Percentiles rank a stretch among this genome's conserved stretches.
Conservation (phyloP, 495 filamentous ascomycete species). For the Neurospora pannonica region DNA sequence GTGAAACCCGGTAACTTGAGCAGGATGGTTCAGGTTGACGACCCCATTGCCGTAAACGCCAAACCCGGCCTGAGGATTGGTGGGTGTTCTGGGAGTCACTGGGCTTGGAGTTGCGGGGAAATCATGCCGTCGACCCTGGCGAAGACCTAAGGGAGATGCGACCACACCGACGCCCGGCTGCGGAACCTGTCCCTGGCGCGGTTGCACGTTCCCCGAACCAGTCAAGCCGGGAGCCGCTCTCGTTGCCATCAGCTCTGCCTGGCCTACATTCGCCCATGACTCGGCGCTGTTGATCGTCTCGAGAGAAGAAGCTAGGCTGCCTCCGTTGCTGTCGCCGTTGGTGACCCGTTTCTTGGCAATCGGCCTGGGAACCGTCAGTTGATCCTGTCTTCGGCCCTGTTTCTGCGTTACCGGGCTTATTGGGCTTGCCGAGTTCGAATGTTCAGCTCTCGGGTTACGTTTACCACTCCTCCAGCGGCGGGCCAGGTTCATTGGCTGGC, state of each 20-base stretch:
- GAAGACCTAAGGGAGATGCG: not conserved
- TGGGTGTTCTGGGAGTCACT: not conserved
- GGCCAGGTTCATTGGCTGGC: not conserved
- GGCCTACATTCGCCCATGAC: constrained; percentile 4
- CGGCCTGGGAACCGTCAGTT: not conserved
- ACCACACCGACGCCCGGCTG: not conserved
- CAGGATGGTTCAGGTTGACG: not conserved
- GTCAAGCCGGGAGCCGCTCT: not conserved
- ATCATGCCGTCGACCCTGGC: not conserved
- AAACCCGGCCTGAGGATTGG: not conserved
- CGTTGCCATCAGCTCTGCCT: not conserved
- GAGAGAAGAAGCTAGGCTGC: constrained; percentile 5
- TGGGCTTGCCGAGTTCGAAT: not conserved
- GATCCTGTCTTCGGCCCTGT: not conserved
- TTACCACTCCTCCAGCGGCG: not conserved
- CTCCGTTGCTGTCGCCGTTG: constrained; percentile 1
- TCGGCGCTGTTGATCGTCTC: constrained; percentile 3
- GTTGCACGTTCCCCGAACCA: not conserved
- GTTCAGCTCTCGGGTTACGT: not conserved
- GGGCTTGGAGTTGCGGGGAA: not conserved
- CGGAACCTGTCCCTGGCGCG: not conserved
- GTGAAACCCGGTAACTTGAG: not conserved
- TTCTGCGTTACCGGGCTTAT: not conserved
- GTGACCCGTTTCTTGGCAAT: not conserved
- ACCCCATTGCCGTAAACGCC: not conserved